Conservation (phyloP, 2,329 filamentous ascomycete species). For the Colletotrichum echinochloae region DNA sequence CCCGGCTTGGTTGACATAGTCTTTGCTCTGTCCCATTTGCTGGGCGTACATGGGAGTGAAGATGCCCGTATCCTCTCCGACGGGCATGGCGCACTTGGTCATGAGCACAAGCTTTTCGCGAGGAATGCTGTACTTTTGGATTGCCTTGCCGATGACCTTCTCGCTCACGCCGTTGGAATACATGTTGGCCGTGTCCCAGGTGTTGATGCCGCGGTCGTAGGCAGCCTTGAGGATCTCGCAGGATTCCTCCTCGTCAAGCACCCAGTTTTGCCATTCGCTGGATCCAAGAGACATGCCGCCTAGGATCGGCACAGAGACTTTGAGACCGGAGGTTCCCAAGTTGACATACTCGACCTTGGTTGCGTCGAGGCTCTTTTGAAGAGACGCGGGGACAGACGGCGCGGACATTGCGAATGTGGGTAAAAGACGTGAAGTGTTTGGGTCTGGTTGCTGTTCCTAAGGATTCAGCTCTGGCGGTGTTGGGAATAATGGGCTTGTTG, state of each 20-base stretch:
- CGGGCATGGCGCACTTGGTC: constrained; percentile 58
- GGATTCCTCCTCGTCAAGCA: constrained; percentile 27
- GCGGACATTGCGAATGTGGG: constrained; percentile 1
- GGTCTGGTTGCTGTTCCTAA: not conserved
- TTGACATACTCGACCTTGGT: constrained; percentile 59
- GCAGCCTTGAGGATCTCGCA: constrained; percentile 38
- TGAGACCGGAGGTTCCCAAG: constrained; percentile 42
- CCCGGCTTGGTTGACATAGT: constrained; percentile 52
- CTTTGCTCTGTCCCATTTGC: constrained; percentile 45
- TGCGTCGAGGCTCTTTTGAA: constrained; percentile 44
- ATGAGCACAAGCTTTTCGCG: constrained; percentile 73
- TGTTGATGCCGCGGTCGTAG: constrained; percentile 41
- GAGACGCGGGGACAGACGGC: constrained; percentile 14
- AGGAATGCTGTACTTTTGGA: constrained; percentile 73
- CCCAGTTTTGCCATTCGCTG: constrained; percentile 34
- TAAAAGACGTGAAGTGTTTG: not conserved
- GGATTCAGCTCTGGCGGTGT: no score
- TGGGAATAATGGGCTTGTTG: not conserved
- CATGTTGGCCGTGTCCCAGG: constrained; percentile 63
- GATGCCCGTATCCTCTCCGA: constrained; percentile 48
- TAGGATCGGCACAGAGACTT: constrained; percentile 29
- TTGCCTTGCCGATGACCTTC: constrained; percentile 72
- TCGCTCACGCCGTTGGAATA: constrained; percentile 74
- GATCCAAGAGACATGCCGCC: constrained; percentile 41
- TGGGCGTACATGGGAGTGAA: constrained; percentile 18